A percentile compares a stretch with the other conserved stretches of the same genome.
Evolutionary conservation across 1,284 basidiomycete genomes (phyloP).

Genomic region (Ganoderma multipileum): DNA sequence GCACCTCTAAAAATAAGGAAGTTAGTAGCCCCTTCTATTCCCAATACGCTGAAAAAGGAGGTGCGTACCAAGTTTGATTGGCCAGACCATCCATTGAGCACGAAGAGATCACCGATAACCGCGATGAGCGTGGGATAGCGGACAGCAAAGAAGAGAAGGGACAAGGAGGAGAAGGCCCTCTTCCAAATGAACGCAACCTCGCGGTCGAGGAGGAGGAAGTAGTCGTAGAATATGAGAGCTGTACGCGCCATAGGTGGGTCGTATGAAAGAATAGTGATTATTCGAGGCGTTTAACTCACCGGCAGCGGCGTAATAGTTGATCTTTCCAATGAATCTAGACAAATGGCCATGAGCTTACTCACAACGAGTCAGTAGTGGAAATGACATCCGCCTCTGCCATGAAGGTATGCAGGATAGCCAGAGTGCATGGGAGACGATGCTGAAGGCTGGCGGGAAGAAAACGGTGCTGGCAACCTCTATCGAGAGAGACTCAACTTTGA

Average conservation of each 20-base stretch:
- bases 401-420: not conserved
- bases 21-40: not conserved
- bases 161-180: not conserved
- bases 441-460: not conserved
- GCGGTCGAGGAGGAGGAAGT: slow-evolving; percentile 15
- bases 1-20: not conserved
- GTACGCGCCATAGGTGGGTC: not conserved
- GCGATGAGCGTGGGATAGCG: slow-evolving; percentile 18
- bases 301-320: not conserved
- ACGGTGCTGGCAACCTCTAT: not conserved
- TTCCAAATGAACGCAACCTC: slow-evolving; percentile 18
- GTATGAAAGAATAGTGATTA: not conserved
- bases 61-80: slow-evolving; percentile 5
- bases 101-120: slow-evolving; percentile 12
- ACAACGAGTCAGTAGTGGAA: not conserved
- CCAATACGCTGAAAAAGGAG: not conserved
- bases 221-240: slow-evolving; percentile 22
- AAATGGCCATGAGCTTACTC: not conserved
- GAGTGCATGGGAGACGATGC: not conserved
- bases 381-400: not conserved
- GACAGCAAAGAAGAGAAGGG: slow-evolving; percentile 16
- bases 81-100: slow-evolving; percentile 4
- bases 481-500: not conserved
- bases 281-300: not conserved
- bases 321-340: not conserved